Conservation (phyloP, 495 filamentous ascomycete genomes). For the Annulohypoxylon moriforme region DNA sequence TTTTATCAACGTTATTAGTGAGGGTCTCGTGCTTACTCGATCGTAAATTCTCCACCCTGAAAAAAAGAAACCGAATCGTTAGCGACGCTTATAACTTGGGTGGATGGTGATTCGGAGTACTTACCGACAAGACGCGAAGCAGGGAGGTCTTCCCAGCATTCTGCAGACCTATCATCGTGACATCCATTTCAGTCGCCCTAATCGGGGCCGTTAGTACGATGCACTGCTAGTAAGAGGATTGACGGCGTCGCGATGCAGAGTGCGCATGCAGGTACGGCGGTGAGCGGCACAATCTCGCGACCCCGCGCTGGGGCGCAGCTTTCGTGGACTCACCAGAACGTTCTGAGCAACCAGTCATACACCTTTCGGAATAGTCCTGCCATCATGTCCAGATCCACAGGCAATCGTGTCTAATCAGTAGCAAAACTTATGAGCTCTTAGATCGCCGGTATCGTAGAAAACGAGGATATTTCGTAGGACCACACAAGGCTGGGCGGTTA, state of each 20-base stretch:
- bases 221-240: constrained; percentile 23
- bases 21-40: constrained; percentile 80
- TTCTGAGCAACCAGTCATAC: constrained; percentile 97
- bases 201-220: constrained; percentile 44
- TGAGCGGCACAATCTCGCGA: constrained; percentile 30
- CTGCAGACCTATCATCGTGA: constrained; percentile 98
- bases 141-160: constrained; percentile 98
- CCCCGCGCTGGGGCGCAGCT: constrained; percentile 39
- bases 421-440: constrained; percentile 9
- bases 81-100: constrained; percentile 31
- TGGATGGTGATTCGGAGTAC: constrained; percentile 47
- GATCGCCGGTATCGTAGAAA: constrained; percentile 32
- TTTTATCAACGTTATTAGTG: constrained; percentile 14
- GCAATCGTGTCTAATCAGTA: constrained; percentile 31
- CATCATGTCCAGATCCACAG: constrained; percentile 63
- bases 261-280: constrained; percentile 44
- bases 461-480: constrained; percentile 33
- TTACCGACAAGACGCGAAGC: constrained; percentile 91
- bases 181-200: constrained; percentile 99
- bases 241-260: constrained; percentile 34
- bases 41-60: constrained; percentile 97
- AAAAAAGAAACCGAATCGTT: constrained; percentile 32
- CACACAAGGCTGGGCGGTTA: constrained; percentile 41
- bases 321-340: constrained; percentile 87
- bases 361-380: constrained; percentile 89